Conservation (phyloP, 2,329 filamentous ascomycete species). For the Ilyonectria robusta region DNA sequence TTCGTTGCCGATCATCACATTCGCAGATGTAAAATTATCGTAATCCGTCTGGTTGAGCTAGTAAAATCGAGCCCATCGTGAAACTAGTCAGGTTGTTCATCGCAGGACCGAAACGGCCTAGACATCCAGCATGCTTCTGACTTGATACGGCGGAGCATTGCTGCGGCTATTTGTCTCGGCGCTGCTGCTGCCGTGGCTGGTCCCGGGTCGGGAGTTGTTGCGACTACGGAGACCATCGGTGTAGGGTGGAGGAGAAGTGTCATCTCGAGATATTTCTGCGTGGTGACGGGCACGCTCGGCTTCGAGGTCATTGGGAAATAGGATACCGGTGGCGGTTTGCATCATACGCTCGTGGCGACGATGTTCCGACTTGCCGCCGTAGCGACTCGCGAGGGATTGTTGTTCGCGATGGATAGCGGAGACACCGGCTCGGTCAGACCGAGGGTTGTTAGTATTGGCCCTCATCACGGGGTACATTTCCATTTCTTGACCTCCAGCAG, state of each 20-base stretch:
- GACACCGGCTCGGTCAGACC: conserved; percentile 51
- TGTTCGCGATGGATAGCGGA: conserved; percentile 39
- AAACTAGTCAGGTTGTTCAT: neutral
- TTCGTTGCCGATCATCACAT: neutral
- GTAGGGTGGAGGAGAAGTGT: conserved; percentile 60
- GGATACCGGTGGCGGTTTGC: conserved; percentile 59
- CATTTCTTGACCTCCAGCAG: conserved; percentile 51
- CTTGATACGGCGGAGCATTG: conserved; percentile 64
- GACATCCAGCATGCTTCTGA: conserved; percentile 72
- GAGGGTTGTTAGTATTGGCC: conserved; percentile 46
- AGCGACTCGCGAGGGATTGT: conserved; percentile 41
- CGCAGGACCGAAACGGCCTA: conserved; percentile 44
- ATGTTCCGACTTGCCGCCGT: conserved; percentile 60
- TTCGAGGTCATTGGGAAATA: conserved; percentile 62
- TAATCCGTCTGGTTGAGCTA: neutral
- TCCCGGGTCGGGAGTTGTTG: conserved; percentile 47
- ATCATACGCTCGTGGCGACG: conserved; percentile 61
- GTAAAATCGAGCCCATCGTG: neutral
- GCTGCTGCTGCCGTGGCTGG: conserved; percentile 60
- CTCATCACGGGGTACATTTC: conserved; percentile 56
- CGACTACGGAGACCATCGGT: conserved; percentile 46
- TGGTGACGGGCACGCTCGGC: conserved; percentile 46
- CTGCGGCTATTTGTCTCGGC: conserved; percentile 62
- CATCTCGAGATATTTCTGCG: conserved; percentile 50
- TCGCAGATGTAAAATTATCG: neutral